Evolutionary conservation across 1,284 basidiomycete species (phyloP), one percentile per base, ranked within the genome.

Genomic region (Pterulicium gracile): DNA sequence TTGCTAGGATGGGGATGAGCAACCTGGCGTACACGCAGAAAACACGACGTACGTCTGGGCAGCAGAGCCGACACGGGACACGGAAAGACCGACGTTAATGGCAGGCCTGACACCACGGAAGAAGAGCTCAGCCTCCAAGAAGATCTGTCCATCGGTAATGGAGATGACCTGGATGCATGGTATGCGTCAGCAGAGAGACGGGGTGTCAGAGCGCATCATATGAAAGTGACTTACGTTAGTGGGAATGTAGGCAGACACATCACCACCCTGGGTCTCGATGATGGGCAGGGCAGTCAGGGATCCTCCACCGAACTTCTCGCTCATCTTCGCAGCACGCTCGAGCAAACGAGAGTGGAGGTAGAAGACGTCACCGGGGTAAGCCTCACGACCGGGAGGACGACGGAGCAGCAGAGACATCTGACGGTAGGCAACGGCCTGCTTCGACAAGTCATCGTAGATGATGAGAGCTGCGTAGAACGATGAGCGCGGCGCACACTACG

Each of bases 181-280:
- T 44, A 47, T 3, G 35, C 35, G 36, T 55, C 36, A 44, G 48
- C 45, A 45, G 46, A 45, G 41, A 46, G 24, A 46, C n/a, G 41
- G 47, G 22, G 15, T 21, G 13, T 42, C 4, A 18, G 32, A 2
- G 18, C 10, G 3, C 47, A 32, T 34, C 68, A 81, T n/a, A n/a
- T n/a, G n/a, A n/a, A n/a, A n/a, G n/a, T n/a, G n/a, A n/a, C n/a
- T 50, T 55, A 88, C 81, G 66, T 88, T 82, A 45, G 84, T 86
- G 49, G 84, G 84, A 62, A 96, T 96, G 74, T 97, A 96, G 44
- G 92, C 93, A 47, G 93, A 98, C 64, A 98, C 95, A 81, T 98
- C 95, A 86, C 95, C 95, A 84, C 95, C 95, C 76, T 98, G 95
- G 62, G 95, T 98, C 78, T 98, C 95, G 68, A 98, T 98, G 72